Conservation (phyloP, 768 basidiomycete species). For the Tubosaeta brunneosetosa region DNA sequence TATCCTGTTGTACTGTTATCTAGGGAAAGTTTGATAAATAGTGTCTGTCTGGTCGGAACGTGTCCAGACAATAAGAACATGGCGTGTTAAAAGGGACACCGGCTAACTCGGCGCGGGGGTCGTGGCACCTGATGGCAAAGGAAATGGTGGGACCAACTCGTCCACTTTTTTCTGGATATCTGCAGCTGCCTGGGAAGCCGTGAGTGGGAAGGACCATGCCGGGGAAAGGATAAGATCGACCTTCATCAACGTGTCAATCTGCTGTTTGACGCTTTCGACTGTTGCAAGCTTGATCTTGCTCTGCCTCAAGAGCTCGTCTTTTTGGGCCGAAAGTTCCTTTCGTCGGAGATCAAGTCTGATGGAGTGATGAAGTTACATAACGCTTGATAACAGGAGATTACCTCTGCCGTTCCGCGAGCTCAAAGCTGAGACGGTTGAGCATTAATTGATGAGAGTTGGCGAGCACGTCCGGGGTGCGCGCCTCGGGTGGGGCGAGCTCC, state of each 20-base stretch:
- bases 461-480: conserved; percentile 55
- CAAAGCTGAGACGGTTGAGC: conserved; percentile 83
- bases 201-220: conserved; percentile 8
- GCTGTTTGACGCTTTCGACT: conserved; percentile 73
- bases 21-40: conserved; percentile 22
- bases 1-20: conserved; percentile 29
- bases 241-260: conserved; percentile 76
- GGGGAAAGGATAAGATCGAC: conserved; percentile 30
- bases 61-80: not conserved
- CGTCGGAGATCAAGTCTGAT: conserved; percentile 66
- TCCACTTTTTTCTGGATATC: conserved; percentile 76
- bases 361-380: conserved; percentile 3
- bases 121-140: conserved; percentile 28
- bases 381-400: conserved; percentile 28
- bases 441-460: conserved; percentile 77
- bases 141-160: conserved; percentile 50
- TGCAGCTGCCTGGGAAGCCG: conserved; percentile 49
- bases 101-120: conserved; percentile 25
- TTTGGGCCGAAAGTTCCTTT: conserved; percentile 63
- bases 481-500: conserved; percentile 63
- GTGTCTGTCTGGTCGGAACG: conserved; percentile 1
- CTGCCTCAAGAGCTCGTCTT: conserved; percentile 77
- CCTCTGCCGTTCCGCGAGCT: conserved; percentile 86
- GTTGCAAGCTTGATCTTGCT: conserved; percentile 68
- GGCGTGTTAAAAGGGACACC: not conserved